These are phyloP conservation scores for Alternaria viburni DNA, from an alignment of 2,329 filamentous ascomycete genomes.

Conservation along the genomic window DNA sequence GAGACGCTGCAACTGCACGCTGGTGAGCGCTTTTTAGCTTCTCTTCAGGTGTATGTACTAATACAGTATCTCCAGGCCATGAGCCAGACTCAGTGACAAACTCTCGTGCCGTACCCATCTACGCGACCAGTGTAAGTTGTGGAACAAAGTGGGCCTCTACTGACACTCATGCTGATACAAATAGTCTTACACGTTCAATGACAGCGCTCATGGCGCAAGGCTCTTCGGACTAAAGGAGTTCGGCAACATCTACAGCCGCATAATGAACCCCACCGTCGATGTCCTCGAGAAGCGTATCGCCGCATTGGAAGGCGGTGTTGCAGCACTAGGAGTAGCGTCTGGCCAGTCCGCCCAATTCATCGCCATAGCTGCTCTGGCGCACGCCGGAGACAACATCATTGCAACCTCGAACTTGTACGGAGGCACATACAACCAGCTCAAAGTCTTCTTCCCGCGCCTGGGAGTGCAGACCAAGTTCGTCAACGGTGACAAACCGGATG, in stretches of 20 bases:
- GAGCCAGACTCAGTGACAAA: slow-evolving; percentile 82
- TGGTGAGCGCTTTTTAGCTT: slow-evolving; percentile 40
- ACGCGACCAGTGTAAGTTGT: slow-evolving; percentile 77
- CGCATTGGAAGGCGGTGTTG: slow-evolving; percentile 91
- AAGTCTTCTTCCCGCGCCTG: slow-evolving; percentile 84
- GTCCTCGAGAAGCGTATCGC: slow-evolving; percentile 97
- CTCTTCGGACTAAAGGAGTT: slow-evolving; percentile 97
- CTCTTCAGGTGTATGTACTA: background rate
- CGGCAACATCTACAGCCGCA: slow-evolving; percentile 96
- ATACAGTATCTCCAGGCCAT: slow-evolving; percentile 62
- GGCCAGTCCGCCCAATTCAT: slow-evolving; percentile 95
- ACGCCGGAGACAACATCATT: slow-evolving; percentile 90
- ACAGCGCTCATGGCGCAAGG: slow-evolving; percentile 92
- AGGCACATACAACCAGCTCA: slow-evolving; percentile 97
- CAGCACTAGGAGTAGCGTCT: slow-evolving; percentile 82
- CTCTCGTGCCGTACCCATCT: slow-evolving; percentile 91
- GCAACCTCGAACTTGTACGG: slow-evolving; percentile 87
- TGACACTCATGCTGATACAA: slow-evolving; percentile 13
- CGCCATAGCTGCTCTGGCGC: slow-evolving; percentile 81
- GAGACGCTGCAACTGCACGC: slow-evolving; percentile 61
- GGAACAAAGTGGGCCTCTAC: background rate
- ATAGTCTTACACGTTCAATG: slow-evolving; percentile 90
- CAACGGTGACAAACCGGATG: slow-evolving; percentile 77
- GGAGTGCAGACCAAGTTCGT: slow-evolving; percentile 91
- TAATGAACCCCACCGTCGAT: slow-evolving; percentile 81